Conservation (phyloP, 2,329 filamentous ascomycete genomes). For the Scopulariopsis brevicaulis region DNA sequence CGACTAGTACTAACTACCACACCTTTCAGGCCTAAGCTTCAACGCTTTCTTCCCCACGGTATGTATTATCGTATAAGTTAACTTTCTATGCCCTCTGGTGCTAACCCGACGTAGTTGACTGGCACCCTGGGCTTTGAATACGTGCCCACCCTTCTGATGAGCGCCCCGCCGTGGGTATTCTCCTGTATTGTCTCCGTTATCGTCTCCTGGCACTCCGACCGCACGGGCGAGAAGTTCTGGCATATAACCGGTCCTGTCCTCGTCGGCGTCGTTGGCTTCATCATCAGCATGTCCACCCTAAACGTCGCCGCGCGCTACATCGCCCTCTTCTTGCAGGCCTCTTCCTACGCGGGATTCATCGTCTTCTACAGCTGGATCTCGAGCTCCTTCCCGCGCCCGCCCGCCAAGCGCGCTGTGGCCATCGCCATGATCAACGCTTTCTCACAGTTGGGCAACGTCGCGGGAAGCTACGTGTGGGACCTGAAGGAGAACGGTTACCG, state of each 20-base stretch:
- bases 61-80: background rate
- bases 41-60: constrained; percentile 44
- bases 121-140: constrained; percentile 38
- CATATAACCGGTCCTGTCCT: constrained; percentile 43
- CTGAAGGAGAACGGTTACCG: background rate
- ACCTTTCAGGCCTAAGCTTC: constrained; percentile 46
- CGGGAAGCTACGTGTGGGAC: background rate
- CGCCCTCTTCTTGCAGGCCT: constrained; percentile 47
- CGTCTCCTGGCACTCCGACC: constrained; percentile 44
- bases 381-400: constrained; percentile 44
- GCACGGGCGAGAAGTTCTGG: constrained; percentile 45
- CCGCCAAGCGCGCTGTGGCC: constrained; percentile 45
- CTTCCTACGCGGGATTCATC: constrained; percentile 46
- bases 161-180: constrained; percentile 47
- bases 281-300: constrained; percentile 47
- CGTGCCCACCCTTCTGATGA: constrained; percentile 42
- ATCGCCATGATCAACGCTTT: background rate
- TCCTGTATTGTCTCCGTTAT: constrained; percentile 43
- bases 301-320: constrained; percentile 46
- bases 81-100: background rate
- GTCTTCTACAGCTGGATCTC: constrained; percentile 49
- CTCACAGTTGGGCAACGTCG: background rate
- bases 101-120: constrained; percentile 21
- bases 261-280: constrained; percentile 42
- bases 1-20: constrained; percentile 36